These are phyloP conservation scores for Pisolithus orientalis DNA, from an alignment of 768 basidiomycete genomes.

Conservation along the genomic window DNA sequence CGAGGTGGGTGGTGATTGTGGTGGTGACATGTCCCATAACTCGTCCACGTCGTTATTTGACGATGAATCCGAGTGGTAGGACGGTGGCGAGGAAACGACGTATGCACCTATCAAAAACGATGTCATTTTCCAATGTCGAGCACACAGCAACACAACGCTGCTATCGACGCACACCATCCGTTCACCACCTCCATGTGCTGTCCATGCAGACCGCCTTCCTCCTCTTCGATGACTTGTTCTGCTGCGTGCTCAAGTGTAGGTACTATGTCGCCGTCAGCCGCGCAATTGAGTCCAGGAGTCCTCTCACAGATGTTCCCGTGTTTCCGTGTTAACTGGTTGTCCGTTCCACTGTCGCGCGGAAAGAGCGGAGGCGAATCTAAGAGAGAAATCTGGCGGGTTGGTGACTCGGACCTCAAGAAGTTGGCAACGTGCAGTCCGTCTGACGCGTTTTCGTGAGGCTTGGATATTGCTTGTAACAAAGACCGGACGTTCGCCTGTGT, in stretches of 20 bases:
- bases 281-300: conserved; percentile 6
- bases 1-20: conserved; percentile 34
- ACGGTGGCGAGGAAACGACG: conserved; percentile 40
- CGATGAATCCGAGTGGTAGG: conserved; percentile 29
- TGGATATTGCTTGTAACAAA: conserved; percentile 23
- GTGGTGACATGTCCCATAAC: conserved; percentile 43
- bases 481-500: conserved; percentile 17
- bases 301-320: not conserved
- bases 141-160: conserved; percentile 14
- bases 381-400: conserved; percentile 11
- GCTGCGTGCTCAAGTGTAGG: conserved; percentile 18
- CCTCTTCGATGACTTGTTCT: conserved; percentile 27
- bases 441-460: conserved; percentile 10
- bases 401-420: conserved; percentile 31
- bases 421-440: conserved; percentile 14
- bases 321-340: not conserved
- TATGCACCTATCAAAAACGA: conserved; percentile 14
- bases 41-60: conserved; percentile 45
- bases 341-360: conserved; percentile 18
- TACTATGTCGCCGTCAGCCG: conserved; percentile 19
- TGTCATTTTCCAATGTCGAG: not conserved
- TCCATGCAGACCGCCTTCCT: conserved; percentile 33
- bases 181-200: conserved; percentile 53
- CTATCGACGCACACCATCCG: conserved; percentile 58
- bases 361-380: conserved; percentile 20